These are phyloP conservation scores for Hypoxylon fragiforme DNA, from an alignment of 495 filamentous ascomycete species.

Conservation along the genomic window DNA sequence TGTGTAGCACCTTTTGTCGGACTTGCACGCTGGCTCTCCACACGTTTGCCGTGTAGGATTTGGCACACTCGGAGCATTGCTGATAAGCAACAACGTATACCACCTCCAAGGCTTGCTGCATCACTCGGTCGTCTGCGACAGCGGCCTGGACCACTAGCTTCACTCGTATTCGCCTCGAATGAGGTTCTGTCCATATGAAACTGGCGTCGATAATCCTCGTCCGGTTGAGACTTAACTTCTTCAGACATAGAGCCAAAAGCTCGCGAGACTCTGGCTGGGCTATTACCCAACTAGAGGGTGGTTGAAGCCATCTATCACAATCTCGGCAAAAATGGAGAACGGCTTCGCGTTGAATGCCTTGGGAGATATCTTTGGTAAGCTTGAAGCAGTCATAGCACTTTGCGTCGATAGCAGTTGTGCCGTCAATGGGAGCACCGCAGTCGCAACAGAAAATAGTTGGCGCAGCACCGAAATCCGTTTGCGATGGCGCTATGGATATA, in stretches of 20 bases:
- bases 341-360: constrained; percentile 85
- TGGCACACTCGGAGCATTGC: constrained; percentile 89
- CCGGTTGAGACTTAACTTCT: constrained; percentile 80
- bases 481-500: constrained; percentile 35
- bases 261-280: constrained; percentile 85
- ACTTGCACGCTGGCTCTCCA: constrained; percentile 82
- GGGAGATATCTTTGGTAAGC: constrained; percentile 88
- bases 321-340: constrained; percentile 83
- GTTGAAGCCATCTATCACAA: constrained; percentile 92
- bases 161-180: constrained; percentile 85
- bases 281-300: constrained; percentile 80
- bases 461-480: constrained; percentile 4
- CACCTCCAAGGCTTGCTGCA: constrained; percentile 95
- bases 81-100: constrained; percentile 84
- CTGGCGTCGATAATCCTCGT: constrained; percentile 91
- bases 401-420: constrained; percentile 81
- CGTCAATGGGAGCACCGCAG: constrained; percentile 91
- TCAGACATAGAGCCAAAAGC: constrained; percentile 83
- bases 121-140: constrained; percentile 71
- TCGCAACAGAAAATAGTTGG: constrained; percentile 83
- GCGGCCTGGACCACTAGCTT: constrained; percentile 86
- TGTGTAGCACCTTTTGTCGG: constrained; percentile 95
- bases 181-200: constrained; percentile 98
- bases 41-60: constrained; percentile 93
- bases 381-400: constrained; percentile 94